Percentiles rank a stretch among this genome's conserved stretches.
Evolutionary conservation across 169 alveolate species (phyloP).

Genomic region (Cryptosporidium tyzzeri): DNA sequence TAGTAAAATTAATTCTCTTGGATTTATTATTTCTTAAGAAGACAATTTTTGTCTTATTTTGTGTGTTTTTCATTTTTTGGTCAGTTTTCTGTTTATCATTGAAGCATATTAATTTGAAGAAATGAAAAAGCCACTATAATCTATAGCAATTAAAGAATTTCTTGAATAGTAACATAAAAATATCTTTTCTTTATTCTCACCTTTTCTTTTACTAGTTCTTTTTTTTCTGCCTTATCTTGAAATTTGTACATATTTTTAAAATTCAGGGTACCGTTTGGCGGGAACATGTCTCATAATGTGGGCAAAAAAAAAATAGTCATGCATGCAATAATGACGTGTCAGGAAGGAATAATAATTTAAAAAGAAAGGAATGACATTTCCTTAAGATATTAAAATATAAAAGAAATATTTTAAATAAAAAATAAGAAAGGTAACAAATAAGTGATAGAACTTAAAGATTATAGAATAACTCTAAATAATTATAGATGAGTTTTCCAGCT

Average conservation of each 20-base stretch:
- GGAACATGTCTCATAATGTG: conserved; percentile 24
- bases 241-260: background rate
- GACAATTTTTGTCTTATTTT: background rate
- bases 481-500: background rate
- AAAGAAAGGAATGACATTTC: background rate
- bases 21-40: no score
- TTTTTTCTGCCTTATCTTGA: background rate
- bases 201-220: background rate
- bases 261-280: conserved; percentile 33
- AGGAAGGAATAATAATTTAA: background rate
- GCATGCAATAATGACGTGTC: conserved; percentile 21
- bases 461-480: background rate
- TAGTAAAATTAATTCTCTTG: no score
- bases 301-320: background rate
- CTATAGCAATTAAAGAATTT: background rate
- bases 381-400: background rate
- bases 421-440: background rate
- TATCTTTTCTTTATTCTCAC: background rate
- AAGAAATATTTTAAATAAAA: background rate
- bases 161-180: background rate
- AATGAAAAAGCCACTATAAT: background rate
- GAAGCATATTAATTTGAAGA: background rate
- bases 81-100: background rate
- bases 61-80: background rate
- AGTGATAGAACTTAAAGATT: background rate